phyloP scores from a whole-genome alignment of 2,329 filamentous ascomycete genomes.

The Pleurostoma richardsiae region DNA sequence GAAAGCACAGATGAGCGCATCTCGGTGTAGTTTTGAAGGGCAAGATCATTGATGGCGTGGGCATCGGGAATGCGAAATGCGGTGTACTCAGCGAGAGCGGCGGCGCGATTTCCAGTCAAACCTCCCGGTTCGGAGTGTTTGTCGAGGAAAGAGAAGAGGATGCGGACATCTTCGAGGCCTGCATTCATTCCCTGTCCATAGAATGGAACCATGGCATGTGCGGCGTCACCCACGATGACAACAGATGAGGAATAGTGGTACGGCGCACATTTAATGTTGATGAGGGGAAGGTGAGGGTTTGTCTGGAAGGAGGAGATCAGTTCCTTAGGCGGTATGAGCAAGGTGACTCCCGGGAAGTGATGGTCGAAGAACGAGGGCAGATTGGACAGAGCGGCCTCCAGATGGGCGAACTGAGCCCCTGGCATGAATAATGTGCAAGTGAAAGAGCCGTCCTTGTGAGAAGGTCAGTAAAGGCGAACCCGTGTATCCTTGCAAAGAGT shows the following conservation, averaged over 20 bases:
- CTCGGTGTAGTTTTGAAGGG: conserved; percentile 85
- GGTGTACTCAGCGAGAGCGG: conserved; percentile 74
- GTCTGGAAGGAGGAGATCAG: conserved; percentile 69
- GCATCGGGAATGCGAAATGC: conserved; percentile 70
- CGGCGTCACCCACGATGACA: conserved; percentile 88
- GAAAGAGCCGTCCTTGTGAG: conserved; percentile 74
- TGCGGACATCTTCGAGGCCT: conserved; percentile 86
- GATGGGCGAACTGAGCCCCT: conserved; percentile 57
- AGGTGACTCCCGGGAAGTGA: conserved; percentile 82
- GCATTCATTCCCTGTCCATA: conserved; percentile 99
- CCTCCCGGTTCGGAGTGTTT: conserved; percentile 45
- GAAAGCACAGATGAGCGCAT: conserved; percentile 86
- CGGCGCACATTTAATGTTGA: conserved; percentile 87
- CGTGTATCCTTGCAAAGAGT: neutral
- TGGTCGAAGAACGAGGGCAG: conserved; percentile 71
- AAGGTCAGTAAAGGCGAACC: conserved; percentile 5
- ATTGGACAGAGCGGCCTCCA: conserved; percentile 58
- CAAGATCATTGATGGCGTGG: conserved; percentile 87
- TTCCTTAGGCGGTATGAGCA: conserved; percentile 61
- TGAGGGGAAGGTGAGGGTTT: conserved; percentile 88
- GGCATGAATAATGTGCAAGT: conserved; percentile 93
- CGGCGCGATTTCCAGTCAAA: conserved; percentile 41
- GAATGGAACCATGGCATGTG: conserved; percentile 97
- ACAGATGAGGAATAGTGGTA: conserved; percentile 74
- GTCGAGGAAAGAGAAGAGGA: conserved; percentile 80